phyloP scores from a whole-genome alignment of 192 early-diverging fungal species.

The Mortierella claussenii region DNA sequence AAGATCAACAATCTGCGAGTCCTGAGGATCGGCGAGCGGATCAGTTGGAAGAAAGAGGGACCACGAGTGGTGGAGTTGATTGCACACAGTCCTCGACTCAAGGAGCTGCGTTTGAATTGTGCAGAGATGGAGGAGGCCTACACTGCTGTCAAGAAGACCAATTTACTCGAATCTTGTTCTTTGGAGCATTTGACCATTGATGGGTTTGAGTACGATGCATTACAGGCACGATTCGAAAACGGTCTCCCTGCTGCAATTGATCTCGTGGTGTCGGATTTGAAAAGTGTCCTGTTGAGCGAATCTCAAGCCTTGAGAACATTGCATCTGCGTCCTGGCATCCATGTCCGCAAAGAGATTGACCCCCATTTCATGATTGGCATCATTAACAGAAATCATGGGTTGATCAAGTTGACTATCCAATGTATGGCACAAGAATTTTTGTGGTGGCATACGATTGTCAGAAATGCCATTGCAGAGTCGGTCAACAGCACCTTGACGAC shows the following conservation, averaged over 20 bases:
- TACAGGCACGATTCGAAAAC: constrained; percentile 2
- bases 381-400: not conserved
- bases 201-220: not conserved
- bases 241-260: constrained; percentile 6
- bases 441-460: not conserved
- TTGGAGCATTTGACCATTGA: constrained; percentile 8
- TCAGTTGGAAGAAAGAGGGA: constrained; percentile 26
- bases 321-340: not conserved
- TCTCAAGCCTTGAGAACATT: not conserved
- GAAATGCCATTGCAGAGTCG: not conserved
- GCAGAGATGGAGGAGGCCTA: constrained; percentile 6
- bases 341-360: not conserved
- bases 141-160: constrained; percentile 5
- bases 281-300: not conserved
- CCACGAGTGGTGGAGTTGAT: constrained; percentile 14
- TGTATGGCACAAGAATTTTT: not conserved
- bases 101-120: constrained; percentile 6
- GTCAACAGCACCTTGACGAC: not conserved
- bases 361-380: not conserved
- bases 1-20: not conserved
- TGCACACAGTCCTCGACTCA: constrained; percentile 5
- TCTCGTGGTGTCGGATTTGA: not conserved
- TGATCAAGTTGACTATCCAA: constrained; percentile 1
- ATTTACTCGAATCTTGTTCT: not conserved
- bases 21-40: constrained; percentile 8